Conservation (phyloP, 2,329 filamentous ascomycete genomes). For the Ambrosiella cleistominuta region DNA sequence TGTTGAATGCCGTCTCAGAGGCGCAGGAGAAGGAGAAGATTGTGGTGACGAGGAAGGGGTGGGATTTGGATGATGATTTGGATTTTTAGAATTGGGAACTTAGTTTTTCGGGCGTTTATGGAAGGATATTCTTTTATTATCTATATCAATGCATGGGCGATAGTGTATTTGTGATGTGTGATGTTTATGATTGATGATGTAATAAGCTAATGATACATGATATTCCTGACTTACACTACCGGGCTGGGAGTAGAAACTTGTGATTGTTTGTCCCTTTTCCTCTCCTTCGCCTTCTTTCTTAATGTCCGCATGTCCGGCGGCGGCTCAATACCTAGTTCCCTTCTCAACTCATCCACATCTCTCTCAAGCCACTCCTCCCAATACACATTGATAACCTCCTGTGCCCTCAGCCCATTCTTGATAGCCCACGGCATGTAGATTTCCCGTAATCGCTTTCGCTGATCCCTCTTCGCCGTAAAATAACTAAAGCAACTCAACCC, state of each 20-base stretch:
- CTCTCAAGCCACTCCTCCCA: conserved; percentile 90
- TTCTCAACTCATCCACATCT: conserved; percentile 59
- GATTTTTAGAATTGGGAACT: conserved; percentile 30
- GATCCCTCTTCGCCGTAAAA: conserved; percentile 66
- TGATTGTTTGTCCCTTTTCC: conserved; percentile 24
- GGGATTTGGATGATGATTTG: conserved; percentile 69
- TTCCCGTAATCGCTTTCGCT: conserved; percentile 54
- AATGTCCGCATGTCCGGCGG: conserved; percentile 74
- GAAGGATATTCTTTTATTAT: background rate
- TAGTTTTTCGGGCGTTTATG: background rate
- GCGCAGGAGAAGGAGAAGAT: conserved; percentile 67
- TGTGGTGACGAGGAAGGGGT: conserved; percentile 67
- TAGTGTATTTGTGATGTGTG: no score
- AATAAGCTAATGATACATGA: background rate
- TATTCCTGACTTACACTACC: background rate
- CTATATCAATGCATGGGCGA: no score
- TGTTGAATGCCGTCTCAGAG: conserved; percentile 71
- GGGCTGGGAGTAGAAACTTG: background rate
- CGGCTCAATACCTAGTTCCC: conserved; percentile 64
- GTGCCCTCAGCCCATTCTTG: conserved; percentile 55
- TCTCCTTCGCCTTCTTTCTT: conserved; percentile 51
- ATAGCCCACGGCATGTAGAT: conserved; percentile 85
- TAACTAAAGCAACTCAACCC: conserved; percentile 72
- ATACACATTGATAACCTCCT: conserved; percentile 86
- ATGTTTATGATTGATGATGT: background rate